phyloP scores from a whole-genome alignment of 2,329 filamentous ascomycete species.

The Epichloe brachyelytri region DNA sequence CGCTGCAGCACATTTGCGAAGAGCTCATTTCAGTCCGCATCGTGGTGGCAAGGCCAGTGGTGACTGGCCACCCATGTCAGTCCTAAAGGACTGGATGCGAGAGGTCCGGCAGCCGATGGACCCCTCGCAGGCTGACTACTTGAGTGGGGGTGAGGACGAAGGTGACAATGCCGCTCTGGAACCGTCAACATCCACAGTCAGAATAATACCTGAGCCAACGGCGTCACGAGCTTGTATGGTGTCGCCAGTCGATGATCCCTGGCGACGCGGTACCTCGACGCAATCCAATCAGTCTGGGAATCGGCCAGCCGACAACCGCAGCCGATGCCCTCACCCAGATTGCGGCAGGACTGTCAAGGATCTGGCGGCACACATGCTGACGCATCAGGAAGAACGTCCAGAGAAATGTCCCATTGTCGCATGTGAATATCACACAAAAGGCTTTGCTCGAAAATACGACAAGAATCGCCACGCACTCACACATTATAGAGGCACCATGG shows the following conservation, averaged over 20 bases:
- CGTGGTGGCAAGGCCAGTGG: conserved; percentile 43
- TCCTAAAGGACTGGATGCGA: conserved; percentile 48
- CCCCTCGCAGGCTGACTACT: conserved; percentile 3
- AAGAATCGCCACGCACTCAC: conserved; percentile 94
- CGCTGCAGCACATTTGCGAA: conserved; percentile 43
- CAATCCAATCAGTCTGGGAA: conserved; percentile 17
- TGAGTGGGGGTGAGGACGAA: conserved; percentile 23
- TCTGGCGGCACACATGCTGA: conserved; percentile 82
- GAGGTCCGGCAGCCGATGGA: conserved; percentile 42
- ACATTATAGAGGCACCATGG: conserved; percentile 97
- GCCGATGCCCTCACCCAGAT: conserved; percentile 42
- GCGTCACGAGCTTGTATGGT: conserved; percentile 3
- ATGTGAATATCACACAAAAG: conserved; percentile 89
- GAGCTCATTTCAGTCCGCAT: conserved; percentile 44
- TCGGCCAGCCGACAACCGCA: conserved; percentile 26
- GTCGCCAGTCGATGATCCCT: conserved; percentile 11
- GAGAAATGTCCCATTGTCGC: conserved; percentile 92
- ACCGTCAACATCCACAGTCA: conserved; percentile 1
- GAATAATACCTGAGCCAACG: conserved; percentile 7
- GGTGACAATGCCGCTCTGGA: conserved; percentile 18
- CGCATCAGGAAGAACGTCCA: conserved; percentile 82
- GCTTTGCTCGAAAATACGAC: conserved; percentile 93
- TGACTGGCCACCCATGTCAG: conserved; percentile 45
- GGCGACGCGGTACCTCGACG: conserved; percentile 12
- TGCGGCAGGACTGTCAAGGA: conserved; percentile 50